Evolutionary conservation across 768 basidiomycete species (phyloP), one percentile per base, ranked within the genome.

Genomic region (Rhodotorula babjevae): DNA sequence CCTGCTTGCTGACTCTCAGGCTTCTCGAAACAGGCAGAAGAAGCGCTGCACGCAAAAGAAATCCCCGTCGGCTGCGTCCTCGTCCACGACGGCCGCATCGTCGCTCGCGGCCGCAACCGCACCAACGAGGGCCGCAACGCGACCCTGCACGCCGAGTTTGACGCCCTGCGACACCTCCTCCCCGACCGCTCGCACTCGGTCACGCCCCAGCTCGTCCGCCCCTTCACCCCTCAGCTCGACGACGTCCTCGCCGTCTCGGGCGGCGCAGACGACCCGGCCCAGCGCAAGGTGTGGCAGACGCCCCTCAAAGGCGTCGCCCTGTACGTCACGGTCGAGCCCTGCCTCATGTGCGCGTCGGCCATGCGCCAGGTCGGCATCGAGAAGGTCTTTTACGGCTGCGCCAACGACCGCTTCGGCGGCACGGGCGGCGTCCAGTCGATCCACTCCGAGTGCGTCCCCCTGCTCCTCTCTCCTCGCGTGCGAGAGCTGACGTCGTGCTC

Each of bases 281-380:
- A 58, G 31, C 61, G 74, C 36, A 76, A 68, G 33, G 56, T 67
- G 14, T 76, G 74, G 74, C 62, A 67, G 57, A 87, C 90, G 69
- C 91, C 91, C 11, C 85, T 99, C 27, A 84, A 85, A 1, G 84
- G 86, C 18, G 94, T 92, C 31, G 90, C 87, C 5, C 87, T 98
- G 42, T 99, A 98, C 80, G 96, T 98, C 63, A 99, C 96, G 10
- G 96, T 99, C 65, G 95, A 99, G 82, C 96, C 95, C 0, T 99
- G 96, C 82, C 93, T 98, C 80, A 98, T 98, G 96, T 99, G 96
- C 76, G 92, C 93, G 21, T 93, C 92, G 33, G 96, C 95, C 19
- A 85, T 99, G 47, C 86, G 95, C 65, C 96, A 98, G 82, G 82
- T 95, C 73, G 94, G 94, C 25, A 92, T 99, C 77, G 88, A 87